A percentile compares a stretch with the other conserved stretches of the same genome.
Conservation (phyloP, 2,329 filamentous ascomycete genomes). For the Lachnum nothofagi region DNA sequence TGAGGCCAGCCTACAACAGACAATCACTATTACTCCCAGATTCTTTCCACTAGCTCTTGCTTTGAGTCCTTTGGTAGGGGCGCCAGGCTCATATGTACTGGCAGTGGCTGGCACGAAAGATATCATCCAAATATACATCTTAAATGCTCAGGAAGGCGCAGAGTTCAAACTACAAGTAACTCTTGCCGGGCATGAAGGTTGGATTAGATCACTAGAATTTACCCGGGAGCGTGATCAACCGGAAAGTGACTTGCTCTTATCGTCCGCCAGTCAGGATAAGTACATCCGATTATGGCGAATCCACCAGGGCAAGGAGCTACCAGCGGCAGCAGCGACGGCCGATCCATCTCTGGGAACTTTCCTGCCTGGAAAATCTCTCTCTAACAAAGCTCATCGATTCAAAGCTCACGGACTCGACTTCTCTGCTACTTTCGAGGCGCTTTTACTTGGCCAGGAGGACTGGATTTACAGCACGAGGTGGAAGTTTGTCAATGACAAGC, state of each 20-base stretch:
- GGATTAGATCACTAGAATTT: slow-evolving; percentile 84
- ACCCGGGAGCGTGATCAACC: slow-evolving; percentile 52
- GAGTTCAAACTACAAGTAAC: slow-evolving; percentile 70
- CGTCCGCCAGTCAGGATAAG: slow-evolving; percentile 95
- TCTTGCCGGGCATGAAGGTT: slow-evolving; percentile 85
- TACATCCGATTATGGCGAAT: slow-evolving; percentile 93
- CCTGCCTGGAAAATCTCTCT: slow-evolving; percentile 65
- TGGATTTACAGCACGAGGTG: slow-evolving; percentile 83
- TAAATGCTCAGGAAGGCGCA: slow-evolving; percentile 38
- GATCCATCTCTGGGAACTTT: slow-evolving; percentile 56
- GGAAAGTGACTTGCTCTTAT: slow-evolving; percentile 68
- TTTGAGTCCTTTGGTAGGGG: slow-evolving; percentile 52
- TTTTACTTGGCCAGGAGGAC: slow-evolving; percentile 92
- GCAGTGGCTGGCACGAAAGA: slow-evolving; percentile 82
- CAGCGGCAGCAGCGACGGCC: slow-evolving; percentile 49
- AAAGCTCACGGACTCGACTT: slow-evolving; percentile 56
- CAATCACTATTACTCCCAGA: slow-evolving; percentile 66
- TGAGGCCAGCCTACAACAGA: slow-evolving; percentile 56
- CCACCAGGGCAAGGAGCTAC: slow-evolving; percentile 62
- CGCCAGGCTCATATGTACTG: slow-evolving; percentile 55
- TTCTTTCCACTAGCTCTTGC: slow-evolving; percentile 79
- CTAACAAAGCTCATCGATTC: slow-evolving; percentile 84
- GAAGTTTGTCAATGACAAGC: slow-evolving; percentile 36
- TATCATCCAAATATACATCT: slow-evolving; percentile 73
- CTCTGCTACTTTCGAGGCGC: slow-evolving; percentile 85